A percentile compares a stretch with the other conserved stretches of the same genome.
phyloP scores from a whole-genome alignment of 225 moss, liverwort and hornwort species.

The Physcomitrellopsis africana region DNA sequence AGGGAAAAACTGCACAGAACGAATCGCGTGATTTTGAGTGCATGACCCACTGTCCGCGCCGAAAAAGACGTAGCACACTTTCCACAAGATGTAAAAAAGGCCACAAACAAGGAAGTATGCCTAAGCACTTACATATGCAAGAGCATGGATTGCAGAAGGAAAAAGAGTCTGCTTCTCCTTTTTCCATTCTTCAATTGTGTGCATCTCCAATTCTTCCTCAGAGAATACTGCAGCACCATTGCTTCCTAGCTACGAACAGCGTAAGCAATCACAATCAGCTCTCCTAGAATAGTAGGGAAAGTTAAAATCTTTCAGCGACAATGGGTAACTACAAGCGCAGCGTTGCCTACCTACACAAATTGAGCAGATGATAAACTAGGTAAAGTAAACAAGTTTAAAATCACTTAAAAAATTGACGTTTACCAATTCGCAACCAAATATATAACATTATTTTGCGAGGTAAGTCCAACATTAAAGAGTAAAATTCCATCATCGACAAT shows the following conservation, averaged over 20 bases:
- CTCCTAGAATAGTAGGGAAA: constrained; percentile 11
- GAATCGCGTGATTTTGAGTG: not conserved
- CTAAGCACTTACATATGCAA: constrained; percentile 74
- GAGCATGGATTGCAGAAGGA: constrained; percentile 56
- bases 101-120: constrained; percentile 26
- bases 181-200: constrained; percentile 98
- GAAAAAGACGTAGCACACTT: not conserved
- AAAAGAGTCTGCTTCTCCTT: constrained; percentile 77
- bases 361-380: constrained; percentile 2
- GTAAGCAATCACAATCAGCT: constrained; percentile 27
- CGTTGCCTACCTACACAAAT: constrained; percentile 8
- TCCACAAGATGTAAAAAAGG: not conserved
- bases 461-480: constrained; percentile 11
- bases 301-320: constrained; percentile 21
- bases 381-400: constrained; percentile 16
- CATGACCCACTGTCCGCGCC: not conserved
- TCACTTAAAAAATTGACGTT: not conserved
- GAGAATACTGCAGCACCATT: constrained; percentile 86
- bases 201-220: constrained; percentile 96
- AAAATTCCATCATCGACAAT: not conserved
- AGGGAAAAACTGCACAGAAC: constrained; percentile 6
- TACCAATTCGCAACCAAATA: constrained; percentile 22
- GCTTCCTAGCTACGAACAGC: constrained; percentile 71
- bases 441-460: constrained; percentile 13
- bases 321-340: constrained; percentile 15